Conservation (phyloP, 2,329 filamentous ascomycete genomes). For the Cladophialophora chaetospira region DNA sequence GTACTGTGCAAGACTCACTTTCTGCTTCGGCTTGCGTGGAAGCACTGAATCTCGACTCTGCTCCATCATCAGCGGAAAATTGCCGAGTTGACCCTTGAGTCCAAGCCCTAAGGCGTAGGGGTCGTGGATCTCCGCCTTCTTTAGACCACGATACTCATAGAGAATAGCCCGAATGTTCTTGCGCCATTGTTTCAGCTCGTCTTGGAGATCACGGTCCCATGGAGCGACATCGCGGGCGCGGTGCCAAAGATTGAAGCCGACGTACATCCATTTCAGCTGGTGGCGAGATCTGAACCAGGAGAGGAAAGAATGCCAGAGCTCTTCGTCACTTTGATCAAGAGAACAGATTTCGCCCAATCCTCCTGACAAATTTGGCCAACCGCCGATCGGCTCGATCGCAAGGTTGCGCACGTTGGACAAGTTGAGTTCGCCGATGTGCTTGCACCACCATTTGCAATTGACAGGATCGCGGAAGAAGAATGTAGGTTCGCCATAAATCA, state of each 20-base stretch:
- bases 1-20: not conserved
- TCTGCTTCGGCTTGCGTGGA: not conserved
- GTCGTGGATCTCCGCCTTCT: not conserved
- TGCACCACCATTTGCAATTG: slow-evolving; percentile 25
- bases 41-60: not conserved
- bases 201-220: too few species aligned
- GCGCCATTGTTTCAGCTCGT: not conserved
- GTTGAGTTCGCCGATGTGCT: slow-evolving; percentile 24
- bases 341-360: too few species aligned
- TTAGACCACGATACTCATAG: slow-evolving; percentile 1
- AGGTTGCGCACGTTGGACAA: slow-evolving; percentile 14
- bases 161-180: not conserved
- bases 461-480: slow-evolving; percentile 24
- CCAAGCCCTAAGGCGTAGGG: not conserved
- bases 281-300: slow-evolving; percentile 15
- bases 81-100: too few species aligned
- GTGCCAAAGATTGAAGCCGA: not conserved
- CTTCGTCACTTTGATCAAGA: slow-evolving; percentile 21
- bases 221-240: too few species aligned
- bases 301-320: slow-evolving; percentile 25
- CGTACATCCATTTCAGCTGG: slow-evolving; percentile 12
- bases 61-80: not conserved
- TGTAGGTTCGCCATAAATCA: slow-evolving; percentile 17
- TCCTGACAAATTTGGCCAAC: too few species aligned
- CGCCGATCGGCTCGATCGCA: too few species aligned